A percentile compares a stretch with the other conserved stretches of the same genome.
Evolutionary conservation across 305 asterid species (phyloP).

Genomic region (Fraxinus baroniana): DNA sequence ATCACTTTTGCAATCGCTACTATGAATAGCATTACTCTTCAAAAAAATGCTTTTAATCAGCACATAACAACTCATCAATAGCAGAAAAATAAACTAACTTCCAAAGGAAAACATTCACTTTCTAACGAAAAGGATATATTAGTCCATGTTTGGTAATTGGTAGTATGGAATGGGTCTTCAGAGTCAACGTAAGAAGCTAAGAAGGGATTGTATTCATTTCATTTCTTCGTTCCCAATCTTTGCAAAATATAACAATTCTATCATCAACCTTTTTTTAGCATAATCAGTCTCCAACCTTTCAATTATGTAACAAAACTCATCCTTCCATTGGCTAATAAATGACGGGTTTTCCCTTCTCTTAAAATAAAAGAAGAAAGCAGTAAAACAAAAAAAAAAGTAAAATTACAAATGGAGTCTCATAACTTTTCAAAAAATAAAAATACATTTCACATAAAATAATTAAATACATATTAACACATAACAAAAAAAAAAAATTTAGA

Average conservation of each 20-base stretch:
- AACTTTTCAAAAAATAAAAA: too few relatives aligned
- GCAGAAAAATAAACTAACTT: neutral
- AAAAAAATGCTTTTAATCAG: neutral
- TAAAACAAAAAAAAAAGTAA: neutral
- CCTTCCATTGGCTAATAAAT: neutral
- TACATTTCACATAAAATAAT: neutral
- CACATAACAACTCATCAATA: neutral
- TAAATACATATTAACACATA: too few relatives aligned
- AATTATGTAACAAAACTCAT: neutral
- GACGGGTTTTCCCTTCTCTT: neutral
- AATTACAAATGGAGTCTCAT: neutral
- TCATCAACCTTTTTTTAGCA: neutral
- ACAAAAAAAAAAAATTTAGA: too few relatives aligned
- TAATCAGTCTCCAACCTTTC: neutral
- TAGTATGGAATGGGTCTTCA: neutral
- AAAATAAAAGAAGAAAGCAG: too few relatives aligned
- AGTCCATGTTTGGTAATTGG: neutral
- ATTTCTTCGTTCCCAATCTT: neutral
- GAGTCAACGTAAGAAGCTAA: neutral
- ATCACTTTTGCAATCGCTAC: too few relatives aligned
- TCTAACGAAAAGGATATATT: neutral
- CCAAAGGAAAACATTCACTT: neutral
- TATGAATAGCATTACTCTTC: too few relatives aligned
- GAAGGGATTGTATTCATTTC: neutral
- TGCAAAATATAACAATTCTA: too few relatives aligned